Conservation (phyloP, 176 grass and related monocot species). For the Luzula sylvatica region DNA sequence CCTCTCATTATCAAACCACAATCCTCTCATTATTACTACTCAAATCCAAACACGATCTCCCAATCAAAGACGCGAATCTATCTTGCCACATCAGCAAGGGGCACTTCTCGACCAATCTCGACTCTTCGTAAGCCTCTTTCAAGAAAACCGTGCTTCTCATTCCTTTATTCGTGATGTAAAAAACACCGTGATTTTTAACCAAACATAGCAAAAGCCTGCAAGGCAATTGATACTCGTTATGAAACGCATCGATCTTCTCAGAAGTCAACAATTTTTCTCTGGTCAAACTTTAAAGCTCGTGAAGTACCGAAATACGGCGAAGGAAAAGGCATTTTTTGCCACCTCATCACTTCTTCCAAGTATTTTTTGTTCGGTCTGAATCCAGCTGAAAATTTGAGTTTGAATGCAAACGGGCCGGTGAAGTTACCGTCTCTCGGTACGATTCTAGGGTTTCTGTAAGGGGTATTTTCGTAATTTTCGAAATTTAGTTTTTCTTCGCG, state of each 20-base stretch:
- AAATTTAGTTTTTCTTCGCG: slow-evolving; percentile 64
- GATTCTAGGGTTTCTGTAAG: slow-evolving; percentile 26
- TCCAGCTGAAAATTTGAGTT: slow-evolving; percentile 61
- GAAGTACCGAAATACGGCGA: slow-evolving; percentile 76
- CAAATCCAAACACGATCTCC: slow-evolving; percentile 24
- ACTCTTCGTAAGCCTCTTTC: slow-evolving; percentile 70
- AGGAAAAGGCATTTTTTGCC: slow-evolving; percentile 88
- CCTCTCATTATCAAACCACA: too few relatives aligned
- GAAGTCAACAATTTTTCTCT: slow-evolving; percentile 69
- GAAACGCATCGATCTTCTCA: slow-evolving; percentile 75
- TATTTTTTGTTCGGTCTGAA: slow-evolving; percentile 80
- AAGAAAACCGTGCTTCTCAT: slow-evolving; percentile 79
- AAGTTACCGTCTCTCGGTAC: slow-evolving; percentile 87
- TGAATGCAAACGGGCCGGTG: slow-evolving; percentile 66
- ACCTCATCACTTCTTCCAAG: slow-evolving; percentile 62
- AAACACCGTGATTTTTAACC: slow-evolving; percentile 86
- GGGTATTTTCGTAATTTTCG: slow-evolving; percentile 24
- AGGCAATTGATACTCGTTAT: slow-evolving; percentile 66
- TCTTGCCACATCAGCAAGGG: slow-evolving; percentile 57
- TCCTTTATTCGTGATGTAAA: slow-evolving; percentile 96
- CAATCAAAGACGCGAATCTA: slow-evolving; percentile 60
- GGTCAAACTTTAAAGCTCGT: slow-evolving; percentile 77
- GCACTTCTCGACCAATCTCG: slow-evolving; percentile 55
- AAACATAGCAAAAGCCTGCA: slow-evolving; percentile 65
- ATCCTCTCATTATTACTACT: slow-evolving; percentile 6